Evolutionary conservation across 345 rosid species (phyloP).

Genomic region (Moricandia arvensis): DNA sequence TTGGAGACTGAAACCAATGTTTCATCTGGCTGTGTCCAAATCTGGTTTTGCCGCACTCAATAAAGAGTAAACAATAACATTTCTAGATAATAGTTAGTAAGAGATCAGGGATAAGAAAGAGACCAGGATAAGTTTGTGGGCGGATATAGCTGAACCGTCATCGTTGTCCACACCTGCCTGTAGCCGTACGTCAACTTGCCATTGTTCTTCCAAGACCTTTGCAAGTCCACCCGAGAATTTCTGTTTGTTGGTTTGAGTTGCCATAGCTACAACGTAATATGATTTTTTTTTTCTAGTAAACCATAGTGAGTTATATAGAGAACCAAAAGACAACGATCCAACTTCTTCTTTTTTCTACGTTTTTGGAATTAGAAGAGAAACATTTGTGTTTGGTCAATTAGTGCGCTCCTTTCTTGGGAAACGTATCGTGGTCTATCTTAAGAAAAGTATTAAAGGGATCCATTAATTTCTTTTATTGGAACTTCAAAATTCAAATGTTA

Average conservation of each 20-base stretch:
- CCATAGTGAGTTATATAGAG: neutral
- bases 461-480: too few relatives aligned
- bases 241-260: neutral
- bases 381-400: neutral
- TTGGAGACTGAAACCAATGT: too few relatives aligned
- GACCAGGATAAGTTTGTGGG: constrained; percentile 14
- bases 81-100: neutral
- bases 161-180: constrained; percentile 20
- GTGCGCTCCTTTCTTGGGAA: neutral
- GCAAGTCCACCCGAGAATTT: constrained; percentile 1
- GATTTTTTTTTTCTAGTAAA: neutral
- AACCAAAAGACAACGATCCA: neutral
- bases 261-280: neutral
- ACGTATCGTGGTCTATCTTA: too few relatives aligned
- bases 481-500: too few relatives aligned
- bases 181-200: constrained; percentile 11
- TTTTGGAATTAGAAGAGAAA: neutral
- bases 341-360: neutral
- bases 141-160: constrained; percentile 7
- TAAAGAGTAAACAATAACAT: neutral
- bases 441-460: too few relatives aligned
- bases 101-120: neutral
- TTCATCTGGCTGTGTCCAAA: too few relatives aligned
- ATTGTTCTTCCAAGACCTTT: constrained; percentile 4
- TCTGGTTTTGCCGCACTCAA: too few relatives aligned